These are phyloP conservation scores for Kwoniella shandongensis DNA, from an alignment of 768 basidiomycete genomes.

Conservation along the genomic window DNA sequence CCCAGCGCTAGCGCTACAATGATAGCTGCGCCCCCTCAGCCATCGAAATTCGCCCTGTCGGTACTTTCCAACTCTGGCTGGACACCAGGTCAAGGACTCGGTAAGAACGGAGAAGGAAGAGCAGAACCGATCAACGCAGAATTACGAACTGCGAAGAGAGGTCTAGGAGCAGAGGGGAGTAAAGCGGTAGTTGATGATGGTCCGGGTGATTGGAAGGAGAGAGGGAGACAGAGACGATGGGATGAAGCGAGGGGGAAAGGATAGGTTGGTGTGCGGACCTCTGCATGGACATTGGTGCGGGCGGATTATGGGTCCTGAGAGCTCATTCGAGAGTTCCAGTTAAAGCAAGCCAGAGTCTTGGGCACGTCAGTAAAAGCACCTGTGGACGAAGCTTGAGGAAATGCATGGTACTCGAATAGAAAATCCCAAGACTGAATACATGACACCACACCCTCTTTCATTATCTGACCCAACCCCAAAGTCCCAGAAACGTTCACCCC, in stretches of 20 bases:
- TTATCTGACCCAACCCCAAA: too few relatives aligned
- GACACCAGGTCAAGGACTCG: slow-evolving; percentile 39
- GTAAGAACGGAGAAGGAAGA: slow-evolving; percentile 29
- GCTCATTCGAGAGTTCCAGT: too few relatives aligned
- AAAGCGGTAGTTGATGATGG: slow-evolving; percentile 21
- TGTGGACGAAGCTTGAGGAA: background rate
- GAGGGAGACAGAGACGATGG: slow-evolving; percentile 34
- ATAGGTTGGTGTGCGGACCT: too few relatives aligned
- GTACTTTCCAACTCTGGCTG: slow-evolving; percentile 41
- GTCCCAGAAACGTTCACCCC: background rate
- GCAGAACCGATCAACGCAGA: slow-evolving; percentile 32
- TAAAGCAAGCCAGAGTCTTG: too few relatives aligned
- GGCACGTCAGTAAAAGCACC: too few relatives aligned
- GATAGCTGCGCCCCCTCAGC: background rate
- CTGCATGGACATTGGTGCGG: too few relatives aligned
- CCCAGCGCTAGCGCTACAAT: too few relatives aligned
- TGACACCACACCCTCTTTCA: too few relatives aligned
- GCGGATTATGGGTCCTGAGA: too few relatives aligned
- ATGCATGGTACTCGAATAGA: too few relatives aligned
- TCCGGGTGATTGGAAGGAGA: slow-evolving; percentile 29
- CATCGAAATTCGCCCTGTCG: slow-evolving; percentile 20
- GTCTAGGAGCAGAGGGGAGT: slow-evolving; percentile 32
- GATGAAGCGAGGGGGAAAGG: slow-evolving; percentile 17
- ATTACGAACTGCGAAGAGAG: slow-evolving; percentile 29
- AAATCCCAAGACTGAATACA: too few relatives aligned